These are phyloP conservation scores for Pestalotiopsis sp. DNA, from an alignment of 2,329 filamentous ascomycete genomes.

Conservation along the genomic window DNA sequence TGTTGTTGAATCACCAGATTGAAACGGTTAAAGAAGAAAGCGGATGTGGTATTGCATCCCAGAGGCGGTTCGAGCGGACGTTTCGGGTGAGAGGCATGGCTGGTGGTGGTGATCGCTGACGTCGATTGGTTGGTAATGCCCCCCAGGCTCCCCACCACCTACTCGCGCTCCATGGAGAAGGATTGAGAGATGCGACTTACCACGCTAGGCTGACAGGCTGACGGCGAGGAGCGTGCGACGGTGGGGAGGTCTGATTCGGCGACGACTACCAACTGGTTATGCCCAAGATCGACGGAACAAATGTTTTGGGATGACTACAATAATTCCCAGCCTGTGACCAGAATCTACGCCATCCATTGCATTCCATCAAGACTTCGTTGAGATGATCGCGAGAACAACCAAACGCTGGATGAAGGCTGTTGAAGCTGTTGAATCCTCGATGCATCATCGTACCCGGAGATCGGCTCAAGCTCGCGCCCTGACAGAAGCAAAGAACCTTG, in stretches of 20 bases:
- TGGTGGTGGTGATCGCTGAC: neutral
- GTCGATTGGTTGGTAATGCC: neutral
- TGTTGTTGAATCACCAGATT: neutral
- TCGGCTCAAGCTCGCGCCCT: neutral
- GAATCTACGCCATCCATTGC: neutral
- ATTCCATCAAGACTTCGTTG: neutral
- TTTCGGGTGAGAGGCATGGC: neutral
- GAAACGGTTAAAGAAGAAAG: neutral
- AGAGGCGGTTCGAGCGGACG: slow-evolving; percentile 2
- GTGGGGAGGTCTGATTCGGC: neutral
- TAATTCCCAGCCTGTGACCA: too few species aligned
- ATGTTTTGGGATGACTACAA: too few species aligned
- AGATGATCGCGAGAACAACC: neutral
- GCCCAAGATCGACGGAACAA: too few species aligned
- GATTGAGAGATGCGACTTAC: neutral
- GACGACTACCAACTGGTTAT: neutral
- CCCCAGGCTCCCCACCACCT: neutral
- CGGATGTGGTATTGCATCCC: neutral
- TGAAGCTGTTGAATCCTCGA: neutral
- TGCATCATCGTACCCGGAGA: neutral
- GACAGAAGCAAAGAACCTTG: neutral
- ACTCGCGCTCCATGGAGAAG: neutral
- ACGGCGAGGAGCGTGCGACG: neutral
- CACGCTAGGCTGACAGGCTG: neutral
- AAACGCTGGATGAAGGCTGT: neutral